Base-by-base conservation (phyloP, 805 yeast species). In the Ogataea angusta region DNA sequence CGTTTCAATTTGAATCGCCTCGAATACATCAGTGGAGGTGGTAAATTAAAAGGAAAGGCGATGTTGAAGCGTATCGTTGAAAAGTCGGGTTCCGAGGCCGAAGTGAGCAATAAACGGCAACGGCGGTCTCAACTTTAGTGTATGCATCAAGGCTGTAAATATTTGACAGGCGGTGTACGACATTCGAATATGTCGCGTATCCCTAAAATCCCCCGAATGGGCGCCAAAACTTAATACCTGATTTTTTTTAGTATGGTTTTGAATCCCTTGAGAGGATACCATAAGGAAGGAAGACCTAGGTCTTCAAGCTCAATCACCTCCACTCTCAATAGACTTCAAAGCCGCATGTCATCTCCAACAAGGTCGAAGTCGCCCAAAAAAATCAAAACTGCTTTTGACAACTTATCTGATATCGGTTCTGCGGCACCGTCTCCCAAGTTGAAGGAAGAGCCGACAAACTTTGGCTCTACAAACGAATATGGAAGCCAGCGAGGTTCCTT, bases 1-100 rank as follows among this genome's bases (percentile, higher is more conserved):
- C 70, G 95, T 51, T 67, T 69, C 33, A 80, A 76, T 41, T 60
- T 82, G 37, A 72, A 70, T 40, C 57, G 67, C 25, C 38, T 65
- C 10, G 69, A 65, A 35, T 63, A 62, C 40, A 38, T 60, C 12
- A 53, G 53, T 26, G 64, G 66, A 21, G 65, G 66, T 33, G 64
- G 66, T 9, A 60, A 56, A 31, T 41, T 60, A 41, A 61, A 61
- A 38, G 64, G 66, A 27, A 59, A 52, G 36, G 60, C 63, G 2
- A 54, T 61, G 62, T 26, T 58, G 37, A 61, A 57, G 36, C 45
- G 60, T 36, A 56, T 61, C 28, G 60, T 56, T 10, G 66, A 61
- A 22, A 49, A 51, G 25, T 43, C 43, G 10, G 54, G 54, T 6
- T 46, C 58, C 12, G 59, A 55, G 22, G 52, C 53, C 8, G 53